These are phyloP conservation scores for Cercophora samala DNA, from an alignment of 495 filamentous ascomycete genomes.

Conservation along the genomic window DNA sequence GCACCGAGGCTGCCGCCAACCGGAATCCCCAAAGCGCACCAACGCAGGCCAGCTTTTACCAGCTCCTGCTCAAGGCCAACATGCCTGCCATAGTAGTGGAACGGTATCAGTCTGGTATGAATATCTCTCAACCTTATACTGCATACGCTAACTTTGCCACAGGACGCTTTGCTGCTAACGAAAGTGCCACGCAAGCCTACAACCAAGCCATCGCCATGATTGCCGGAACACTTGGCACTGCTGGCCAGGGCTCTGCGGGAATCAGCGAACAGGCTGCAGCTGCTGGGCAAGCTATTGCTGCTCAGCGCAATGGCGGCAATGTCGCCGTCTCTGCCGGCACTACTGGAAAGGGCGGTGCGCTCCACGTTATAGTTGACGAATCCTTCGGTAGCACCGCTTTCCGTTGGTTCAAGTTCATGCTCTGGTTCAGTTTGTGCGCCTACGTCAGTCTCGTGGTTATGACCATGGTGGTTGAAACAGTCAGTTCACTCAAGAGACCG, in stretches of 20 bases:
- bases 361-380: constrained; percentile 97
- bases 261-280: constrained; percentile 49
- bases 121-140: background rate
- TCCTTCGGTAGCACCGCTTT: constrained; percentile 72
- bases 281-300: constrained; percentile 82
- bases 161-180: constrained; percentile 71
- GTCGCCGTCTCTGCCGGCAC: constrained; percentile 47
- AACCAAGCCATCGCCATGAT: constrained; percentile 67
- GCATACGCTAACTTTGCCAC: background rate
- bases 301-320: constrained; percentile 65
- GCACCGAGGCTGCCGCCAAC: constrained; percentile 80
- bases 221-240: constrained; percentile 43
- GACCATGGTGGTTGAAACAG: constrained; percentile 73
- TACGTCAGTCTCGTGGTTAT: constrained; percentile 73
- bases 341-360: constrained; percentile 62
- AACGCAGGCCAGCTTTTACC: constrained; percentile 90
- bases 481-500: constrained; percentile 73
- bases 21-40: constrained; percentile 81
- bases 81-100: constrained; percentile 91
- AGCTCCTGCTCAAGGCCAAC: constrained; percentile 81
- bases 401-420: constrained; percentile 83
- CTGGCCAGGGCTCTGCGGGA: constrained; percentile 30
- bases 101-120: constrained; percentile 69
- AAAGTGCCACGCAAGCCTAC: constrained; percentile 69
- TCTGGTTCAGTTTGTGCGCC: constrained; percentile 69